Evolutionary conservation across 2,329 filamentous ascomycete species (phyloP), one percentile per base, ranked within the genome.

Genomic region (Orbilia quercus): DNA sequence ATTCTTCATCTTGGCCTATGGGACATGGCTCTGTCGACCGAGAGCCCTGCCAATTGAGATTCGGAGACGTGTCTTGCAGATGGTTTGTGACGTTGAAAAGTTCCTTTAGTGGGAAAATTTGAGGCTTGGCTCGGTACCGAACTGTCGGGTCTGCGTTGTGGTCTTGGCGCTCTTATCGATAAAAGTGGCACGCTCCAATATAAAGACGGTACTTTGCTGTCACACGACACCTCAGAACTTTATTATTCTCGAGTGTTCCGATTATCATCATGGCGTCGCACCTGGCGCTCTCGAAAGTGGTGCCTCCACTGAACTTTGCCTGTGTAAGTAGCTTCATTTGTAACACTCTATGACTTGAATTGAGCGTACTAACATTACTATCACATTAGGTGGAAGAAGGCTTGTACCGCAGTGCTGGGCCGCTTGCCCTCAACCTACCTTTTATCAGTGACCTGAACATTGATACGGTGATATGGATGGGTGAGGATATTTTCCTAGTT

Each of bases 1-100:
- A 77, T 82, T 81, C 75, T 84, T 83, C 79, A 77, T 81, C 75
- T 81, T 81, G 70, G 62, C 40, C 60, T 38, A 47, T 25, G 57
- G 60, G 40, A 70, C 63, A 74, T 70, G 57, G 55, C 42, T 59
- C 48, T 28, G 14, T 50, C 36, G 50, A 48, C 40, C 28, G 70
- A 18, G 38, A 55, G 23, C 53, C 58, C 58, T 53, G 47, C 66
- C 57, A 53, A 62, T 57, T 42, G 44, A 28, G 18, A 50, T 20
- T 25, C 3, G 2, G 18, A 12, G 42, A 34, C 16, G 44, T 20
- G 14, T 38, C 31, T 42, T n/a, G 48, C 12, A 18, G 23, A 28
- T 47, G 16, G 20, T 38, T 25, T 42, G 28, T 31, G 59, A 44
- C 25, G 51, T 47, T 31, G 58, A 28, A 45, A 7, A 16, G 20